These are phyloP conservation scores for Lomentospora prolificans DNA, from an alignment of 2,329 filamentous ascomycete genomes.

Conservation along the genomic window DNA sequence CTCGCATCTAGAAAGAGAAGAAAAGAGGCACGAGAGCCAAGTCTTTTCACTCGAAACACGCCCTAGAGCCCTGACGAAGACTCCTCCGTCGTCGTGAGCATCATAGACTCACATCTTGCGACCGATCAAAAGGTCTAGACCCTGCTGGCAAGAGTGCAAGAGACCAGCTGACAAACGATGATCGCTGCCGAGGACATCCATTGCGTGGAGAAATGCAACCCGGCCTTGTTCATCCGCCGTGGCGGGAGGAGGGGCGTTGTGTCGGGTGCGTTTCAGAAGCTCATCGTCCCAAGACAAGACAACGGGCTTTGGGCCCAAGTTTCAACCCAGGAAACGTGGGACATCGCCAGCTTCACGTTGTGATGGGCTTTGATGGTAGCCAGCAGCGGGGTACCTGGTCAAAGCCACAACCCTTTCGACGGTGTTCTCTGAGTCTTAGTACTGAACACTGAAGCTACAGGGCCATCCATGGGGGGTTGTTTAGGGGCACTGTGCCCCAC, in stretches of 20 bases:
- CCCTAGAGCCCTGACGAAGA: neutral
- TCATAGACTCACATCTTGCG: neutral
- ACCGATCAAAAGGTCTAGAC: neutral
- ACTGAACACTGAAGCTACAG: too few species aligned
- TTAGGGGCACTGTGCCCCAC: too few species aligned
- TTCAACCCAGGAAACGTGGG: neutral
- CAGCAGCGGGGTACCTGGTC: too few species aligned
- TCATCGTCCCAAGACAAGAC: neutral
- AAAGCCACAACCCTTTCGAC: too few species aligned
- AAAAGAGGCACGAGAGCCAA: neutral
- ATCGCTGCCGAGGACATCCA: neutral
- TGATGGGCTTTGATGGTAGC: neutral
- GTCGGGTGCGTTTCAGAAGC: slow-evolving; percentile 3
- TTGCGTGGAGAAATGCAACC: neutral
- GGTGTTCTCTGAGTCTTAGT: too few species aligned
- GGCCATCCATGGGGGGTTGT: too few species aligned
- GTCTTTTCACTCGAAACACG: neutral
- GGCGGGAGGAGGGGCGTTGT: neutral
- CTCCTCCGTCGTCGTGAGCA: neutral
- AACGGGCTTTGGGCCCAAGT: neutral
- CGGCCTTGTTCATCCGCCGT: neutral
- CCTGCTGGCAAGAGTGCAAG: neutral
- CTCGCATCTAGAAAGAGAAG: neutral
- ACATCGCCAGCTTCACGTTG: neutral
- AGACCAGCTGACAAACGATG: neutral